Evolutionary conservation across 1,139 yeast genomes (phyloP), one percentile per base, ranked within the genome.

Genomic region (Blastobotrys malaysiensis): DNA sequence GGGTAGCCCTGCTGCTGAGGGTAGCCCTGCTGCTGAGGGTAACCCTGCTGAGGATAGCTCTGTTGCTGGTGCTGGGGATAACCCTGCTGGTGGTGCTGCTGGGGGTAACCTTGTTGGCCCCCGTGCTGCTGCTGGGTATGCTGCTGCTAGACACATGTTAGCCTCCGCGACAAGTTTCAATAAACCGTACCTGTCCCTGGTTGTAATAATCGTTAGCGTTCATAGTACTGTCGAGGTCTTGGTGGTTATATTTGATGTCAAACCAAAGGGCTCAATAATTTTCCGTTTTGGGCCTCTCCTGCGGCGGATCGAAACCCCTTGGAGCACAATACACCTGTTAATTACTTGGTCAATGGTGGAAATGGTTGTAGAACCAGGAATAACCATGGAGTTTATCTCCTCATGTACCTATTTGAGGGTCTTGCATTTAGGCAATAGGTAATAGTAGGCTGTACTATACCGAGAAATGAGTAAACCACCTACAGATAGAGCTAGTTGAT

Each of bases 201-300:
- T 57, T 56, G 58, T 62, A 63, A 50, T 59, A 63, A 46, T 63
- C 65, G 53, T 62, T 62, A 13, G 65, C 65, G 53, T 65, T 63
- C 65, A 63, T 63, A 24, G 24, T 49, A 16, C 18, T 46, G 14
- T 36, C 43, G 16, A 13, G 16, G 14, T 31, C 16, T 7, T 11
- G 16, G 39, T 31, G 11, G 39, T 26, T 31, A 16, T 31, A 16
- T 11, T 13, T 31, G 39, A 31, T 31, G 5, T 13, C 7, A 31
- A 26, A 11, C 31, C 24, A 22, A 22, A 26, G 31, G 31, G 13
- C 31, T n/a, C 14, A 26, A 26, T 31, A 31, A 3, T 31, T 31
- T 31, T n/a, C 16, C 16, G 3, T 31, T 31, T 31, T 31, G 13
- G 39, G 16, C 16, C 39, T 3, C 3, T 31, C 11, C 14, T 31